phyloP scores from a whole-genome alignment of 2,329 filamentous ascomycete species.

The Fusarium nisikadoi region DNA sequence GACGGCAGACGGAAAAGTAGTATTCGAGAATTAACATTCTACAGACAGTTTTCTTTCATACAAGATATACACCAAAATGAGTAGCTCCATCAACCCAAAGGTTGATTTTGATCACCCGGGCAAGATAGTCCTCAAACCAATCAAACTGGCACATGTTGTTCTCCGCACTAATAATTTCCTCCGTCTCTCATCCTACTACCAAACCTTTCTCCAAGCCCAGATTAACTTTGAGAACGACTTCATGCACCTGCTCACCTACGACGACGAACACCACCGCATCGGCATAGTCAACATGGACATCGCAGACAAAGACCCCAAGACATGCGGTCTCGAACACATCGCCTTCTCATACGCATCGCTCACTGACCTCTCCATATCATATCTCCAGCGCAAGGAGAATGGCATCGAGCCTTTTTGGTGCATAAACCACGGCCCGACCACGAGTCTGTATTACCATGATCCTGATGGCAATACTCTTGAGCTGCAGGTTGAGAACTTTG shows the following conservation, averaged over 20 bases:
- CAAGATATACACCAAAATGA: no score
- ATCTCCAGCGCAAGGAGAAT: neutral
- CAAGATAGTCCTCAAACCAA: neutral
- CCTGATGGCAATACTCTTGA: neutral
- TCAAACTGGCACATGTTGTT: neutral
- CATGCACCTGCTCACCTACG: neutral
- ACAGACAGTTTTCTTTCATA: no score
- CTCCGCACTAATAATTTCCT: neutral
- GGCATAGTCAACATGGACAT: neutral
- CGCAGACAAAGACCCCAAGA: neutral
- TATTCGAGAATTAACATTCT: no score
- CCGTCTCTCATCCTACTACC: neutral
- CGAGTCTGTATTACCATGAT: neutral
- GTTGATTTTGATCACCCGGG: neutral
- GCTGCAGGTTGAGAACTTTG: conserved; percentile 1
- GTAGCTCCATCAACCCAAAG: no score
- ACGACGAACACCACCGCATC: neutral
- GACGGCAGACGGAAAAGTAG: no score
- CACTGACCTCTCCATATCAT: neutral
- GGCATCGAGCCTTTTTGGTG: neutral
- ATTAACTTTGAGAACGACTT: neutral
- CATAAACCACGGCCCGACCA: neutral
- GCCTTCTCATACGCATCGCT: neutral
- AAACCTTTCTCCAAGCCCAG: neutral
- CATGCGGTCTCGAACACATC: neutral